Evolutionary conservation across 192 early-diverging fungal species (phyloP), one percentile per base, ranked within the genome.

Genomic region (Coemansia sp.): DNA sequence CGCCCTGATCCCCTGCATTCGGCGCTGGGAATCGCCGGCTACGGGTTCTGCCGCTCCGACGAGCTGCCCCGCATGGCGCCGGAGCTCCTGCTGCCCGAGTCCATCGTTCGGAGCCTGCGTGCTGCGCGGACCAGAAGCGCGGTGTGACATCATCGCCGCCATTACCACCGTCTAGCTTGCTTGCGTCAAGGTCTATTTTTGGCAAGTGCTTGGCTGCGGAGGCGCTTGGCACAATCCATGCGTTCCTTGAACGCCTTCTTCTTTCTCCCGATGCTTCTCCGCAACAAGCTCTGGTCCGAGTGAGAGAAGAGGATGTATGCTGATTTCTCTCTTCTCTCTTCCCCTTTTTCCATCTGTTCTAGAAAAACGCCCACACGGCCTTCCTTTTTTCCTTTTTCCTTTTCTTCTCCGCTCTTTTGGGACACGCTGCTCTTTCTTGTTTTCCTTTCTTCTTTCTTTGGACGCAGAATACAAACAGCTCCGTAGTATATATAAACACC

Each of bases 1-100:
- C 43, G 53, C 6, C 78, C 83, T 0, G 81, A 84, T 44, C 81
- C 81, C 53, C 61, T 84, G 70, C 81, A 84, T 45, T 56, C 81
- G 12, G 72, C 76, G 15, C 64, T 84, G 60, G 81, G 76, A 44
- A 62, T 84, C 53, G 73, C 78, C 7, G 81, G 81, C 9, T 72
- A 64, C 40, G 63, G 66, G 12, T 79, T 84, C 62, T 74, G 63
- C 61, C 39, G 54, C 54, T 69, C 76, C 23, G 77, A 71, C 53
- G 61, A 57, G 50, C 50, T 79, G 21, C 77, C 74, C 57, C 69
- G 56, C 57, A 79, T 79, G 67, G 69, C 68, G 32, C 80, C 80
- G 6, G 69, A 70, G 71, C 75, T 83, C 41, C 69, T 83, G 62
- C 69, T 83, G 47, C 79, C 79, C 19, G 62, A 53, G 37, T 37